Evolutionary conservation across 2,329 filamentous ascomycete genomes (phyloP).

Genomic region (Aspergillus puulaauensis): DNA sequence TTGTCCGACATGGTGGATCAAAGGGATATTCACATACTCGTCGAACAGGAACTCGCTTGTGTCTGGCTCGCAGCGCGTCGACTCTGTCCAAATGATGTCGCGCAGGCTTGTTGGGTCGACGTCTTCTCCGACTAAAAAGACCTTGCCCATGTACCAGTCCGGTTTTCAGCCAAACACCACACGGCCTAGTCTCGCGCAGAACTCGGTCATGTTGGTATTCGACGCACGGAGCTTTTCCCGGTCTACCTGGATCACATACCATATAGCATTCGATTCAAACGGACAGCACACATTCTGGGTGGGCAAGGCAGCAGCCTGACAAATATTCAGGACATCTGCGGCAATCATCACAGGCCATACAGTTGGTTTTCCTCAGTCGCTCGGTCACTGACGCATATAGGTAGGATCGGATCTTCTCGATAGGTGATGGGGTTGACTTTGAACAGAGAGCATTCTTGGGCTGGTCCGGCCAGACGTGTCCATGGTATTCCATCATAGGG

Average conservation of each 20-base stretch:
- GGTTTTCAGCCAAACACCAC: conserved; percentile 43
- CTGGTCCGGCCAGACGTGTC: conserved; percentile 45
- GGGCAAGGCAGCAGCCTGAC: conserved; percentile 40
- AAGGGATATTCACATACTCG: conserved; percentile 42
- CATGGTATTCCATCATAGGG: conserved; percentile 51
- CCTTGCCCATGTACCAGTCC: conserved; percentile 43
- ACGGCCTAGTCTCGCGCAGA: conserved; percentile 38
- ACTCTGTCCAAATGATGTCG: conserved; percentile 52
- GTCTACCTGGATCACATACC: conserved; percentile 57
- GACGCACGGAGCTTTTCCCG: conserved; percentile 55
- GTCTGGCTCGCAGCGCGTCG: conserved; percentile 47
- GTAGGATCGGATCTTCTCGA: conserved; percentile 48
- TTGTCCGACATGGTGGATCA: conserved; percentile 51
- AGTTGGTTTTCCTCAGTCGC: conserved; percentile 43
- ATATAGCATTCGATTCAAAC: conserved; percentile 50
- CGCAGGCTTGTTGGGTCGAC: conserved; percentile 48
- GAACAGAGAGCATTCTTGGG: conserved; percentile 40
- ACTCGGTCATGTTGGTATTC: conserved; percentile 48
- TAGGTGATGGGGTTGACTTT: conserved; percentile 51
- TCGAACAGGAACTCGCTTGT: conserved; percentile 48
- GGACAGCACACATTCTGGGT: conserved; percentile 46
- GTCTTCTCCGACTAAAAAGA: conserved; percentile 51
- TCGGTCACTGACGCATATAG: conserved; percentile 44
- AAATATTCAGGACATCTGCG: conserved; percentile 42
- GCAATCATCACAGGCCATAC: conserved; percentile 19